Base-by-base conservation (phyloP, 345 rosid genomes). In the Carallia pectinifolia region DNA sequence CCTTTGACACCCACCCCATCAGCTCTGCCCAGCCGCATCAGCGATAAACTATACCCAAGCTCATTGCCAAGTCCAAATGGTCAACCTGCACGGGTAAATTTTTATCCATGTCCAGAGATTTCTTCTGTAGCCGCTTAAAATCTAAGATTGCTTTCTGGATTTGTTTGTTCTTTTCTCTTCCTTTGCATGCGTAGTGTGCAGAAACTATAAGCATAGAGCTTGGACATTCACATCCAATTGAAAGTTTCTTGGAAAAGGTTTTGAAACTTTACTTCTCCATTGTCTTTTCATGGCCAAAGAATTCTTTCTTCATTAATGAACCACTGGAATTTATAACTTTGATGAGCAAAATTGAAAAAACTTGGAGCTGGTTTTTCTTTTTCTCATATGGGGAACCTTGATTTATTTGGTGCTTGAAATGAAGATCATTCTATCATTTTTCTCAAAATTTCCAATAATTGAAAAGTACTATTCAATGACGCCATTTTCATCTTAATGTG, bases 1-100 rank as follows among this genome's bases (percentile, higher is more conserved):
- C 92, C 99, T 4, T 80, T 95, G 84, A 95, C 99, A 7, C 99
- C 94, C 5, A 88, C 96, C 66, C 89, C 91, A 0, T 83, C 92
- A 7, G 88, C 94, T n/a, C 88, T 95, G 65, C 91, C 97, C 39
- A 81, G 88, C 77, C 90, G 84, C 30, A 82, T 92, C 65, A 90
- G 87, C 81, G 99, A 95, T 74, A 96, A 95, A 78, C 78, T 90
- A 31, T 89, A 89, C 75, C 87, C 96, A 1, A 81, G 80, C 64
- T 81, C 89, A 50, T 74, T 90, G 69, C 88, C 88, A 1, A 90
- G 94, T 61, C 97, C 97, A 17, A 92, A 87, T 80, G 89, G 83
- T 73, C 98, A 95, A 63, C 86, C 92, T 50, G 91, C 97, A 30
- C 89, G 93, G 86, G 99, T 92, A 84, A 44, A 3, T 68, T 54